These are phyloP conservation scores for Auricularia auricula-judae DNA, from an alignment of 768 basidiomycete species.

Conservation along the genomic window DNA sequence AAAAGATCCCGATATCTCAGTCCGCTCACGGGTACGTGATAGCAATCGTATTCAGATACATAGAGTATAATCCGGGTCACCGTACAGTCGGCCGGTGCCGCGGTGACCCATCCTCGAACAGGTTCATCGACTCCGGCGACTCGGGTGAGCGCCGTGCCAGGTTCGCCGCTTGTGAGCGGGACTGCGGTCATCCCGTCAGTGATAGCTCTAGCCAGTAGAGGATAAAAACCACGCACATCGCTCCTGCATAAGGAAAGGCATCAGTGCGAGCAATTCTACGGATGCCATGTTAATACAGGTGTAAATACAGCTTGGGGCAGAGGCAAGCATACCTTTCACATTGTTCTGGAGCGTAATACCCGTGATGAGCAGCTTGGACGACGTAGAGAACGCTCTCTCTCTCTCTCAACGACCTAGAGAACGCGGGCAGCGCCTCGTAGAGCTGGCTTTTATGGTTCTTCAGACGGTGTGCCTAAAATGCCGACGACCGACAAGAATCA, in stretches of 20 bases:
- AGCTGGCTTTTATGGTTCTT: constrained; percentile 97
- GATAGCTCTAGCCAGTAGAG: not conserved
- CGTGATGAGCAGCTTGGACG: constrained; percentile 91
- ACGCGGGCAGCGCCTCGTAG: constrained; percentile 86
- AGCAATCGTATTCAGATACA: no score
- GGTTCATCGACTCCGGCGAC: not conserved
- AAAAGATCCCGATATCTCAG: no score
- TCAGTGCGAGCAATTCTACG: constrained; percentile 83
- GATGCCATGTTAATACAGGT: constrained; percentile 8
- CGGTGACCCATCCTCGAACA: not conserved
- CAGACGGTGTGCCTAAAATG: constrained; percentile 75
- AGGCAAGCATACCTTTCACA: constrained; percentile 62
- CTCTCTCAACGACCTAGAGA: constrained; percentile 32
- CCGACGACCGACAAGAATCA: constrained; percentile 5
- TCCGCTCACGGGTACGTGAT: no score
- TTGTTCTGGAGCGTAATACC: constrained; percentile 98
- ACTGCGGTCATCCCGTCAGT: constrained; percentile 35
- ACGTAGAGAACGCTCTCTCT: constrained; percentile 22
- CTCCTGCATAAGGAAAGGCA: constrained; percentile 99
- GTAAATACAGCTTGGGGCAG: not conserved
- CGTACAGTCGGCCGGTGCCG: no score
- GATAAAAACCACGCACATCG: constrained; percentile 51
- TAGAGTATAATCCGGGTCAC: no score
- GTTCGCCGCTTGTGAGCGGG: constrained; percentile 48
- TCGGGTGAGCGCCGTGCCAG: not conserved